These are phyloP conservation scores for Pichia kluyveri DNA, from an alignment of 805 yeast species.

Conservation along the genomic window DNA sequence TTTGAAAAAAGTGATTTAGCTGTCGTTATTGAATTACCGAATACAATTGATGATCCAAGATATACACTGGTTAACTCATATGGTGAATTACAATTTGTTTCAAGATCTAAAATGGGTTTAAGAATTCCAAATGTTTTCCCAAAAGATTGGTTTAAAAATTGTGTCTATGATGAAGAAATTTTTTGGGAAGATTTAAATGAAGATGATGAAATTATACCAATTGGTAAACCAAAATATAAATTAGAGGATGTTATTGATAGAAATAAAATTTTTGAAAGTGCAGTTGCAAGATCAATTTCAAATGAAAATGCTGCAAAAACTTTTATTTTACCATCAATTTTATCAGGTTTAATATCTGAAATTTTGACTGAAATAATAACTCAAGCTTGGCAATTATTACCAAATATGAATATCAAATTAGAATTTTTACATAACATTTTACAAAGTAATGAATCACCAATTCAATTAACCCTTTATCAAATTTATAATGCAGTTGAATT, in stretches of 20 bases:
- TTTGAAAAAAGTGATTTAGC: slow-evolving; percentile 38
- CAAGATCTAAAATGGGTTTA: slow-evolving; percentile 35
- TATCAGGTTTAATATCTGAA: slow-evolving; percentile 23
- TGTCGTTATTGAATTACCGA: slow-evolving; percentile 48
- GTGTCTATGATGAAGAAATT: slow-evolving; percentile 21
- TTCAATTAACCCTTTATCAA: slow-evolving; percentile 30
- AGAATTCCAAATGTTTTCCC: slow-evolving; percentile 51
- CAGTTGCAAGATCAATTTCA: slow-evolving; percentile 14
- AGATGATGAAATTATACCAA: slow-evolving; percentile 12
- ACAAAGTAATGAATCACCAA: slow-evolving; percentile 32
- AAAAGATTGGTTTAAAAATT: slow-evolving; percentile 23
- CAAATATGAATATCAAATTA: slow-evolving; percentile 25
- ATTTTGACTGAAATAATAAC: slow-evolving; percentile 19
- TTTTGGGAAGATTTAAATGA: slow-evolving; percentile 12
- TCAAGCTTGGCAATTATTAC: slow-evolving; percentile 24
- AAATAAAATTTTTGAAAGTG: slow-evolving; percentile 22
- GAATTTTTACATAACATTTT: slow-evolving; percentile 27
- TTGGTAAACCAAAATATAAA: slow-evolving; percentile 27
- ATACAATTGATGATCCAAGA: slow-evolving; percentile 37
- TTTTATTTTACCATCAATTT: slow-evolving; percentile 24
- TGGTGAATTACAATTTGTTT: slow-evolving; percentile 47
- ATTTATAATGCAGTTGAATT: slow-evolving; percentile 27
- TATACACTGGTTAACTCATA: slow-evolving; percentile 47
- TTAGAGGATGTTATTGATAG: slow-evolving; percentile 23
- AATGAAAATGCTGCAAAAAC: slow-evolving; percentile 17